phyloP scores from a whole-genome alignment of 352 stramenopile genomes.

The Nothophytophthora sp. region DNA sequence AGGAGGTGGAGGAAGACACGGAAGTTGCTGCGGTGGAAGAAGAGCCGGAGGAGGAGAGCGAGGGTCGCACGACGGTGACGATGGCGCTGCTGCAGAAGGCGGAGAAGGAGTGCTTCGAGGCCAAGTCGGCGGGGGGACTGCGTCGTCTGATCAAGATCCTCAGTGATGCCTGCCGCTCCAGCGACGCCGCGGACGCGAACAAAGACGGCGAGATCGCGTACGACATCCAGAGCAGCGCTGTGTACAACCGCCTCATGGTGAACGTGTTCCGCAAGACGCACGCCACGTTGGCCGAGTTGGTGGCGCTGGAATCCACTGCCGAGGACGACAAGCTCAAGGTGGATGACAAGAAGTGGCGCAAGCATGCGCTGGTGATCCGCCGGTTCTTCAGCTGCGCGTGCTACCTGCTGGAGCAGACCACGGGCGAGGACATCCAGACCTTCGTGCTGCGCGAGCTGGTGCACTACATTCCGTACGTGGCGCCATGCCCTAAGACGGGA shows the following conservation, averaged over 20 bases:
- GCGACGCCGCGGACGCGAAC: slow-evolving; percentile 76
- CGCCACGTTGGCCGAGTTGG: slow-evolving; percentile 83
- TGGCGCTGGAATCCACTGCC: slow-evolving; percentile 45
- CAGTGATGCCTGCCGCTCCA: slow-evolving; percentile 93
- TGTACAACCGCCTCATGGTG: slow-evolving; percentile 97
- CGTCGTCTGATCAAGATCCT: slow-evolving; percentile 94
- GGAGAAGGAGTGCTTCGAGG: slow-evolving; percentile 91
- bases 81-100: slow-evolving; percentile 74
- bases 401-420: slow-evolving; percentile 92
- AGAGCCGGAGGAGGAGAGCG: slow-evolving; percentile 22
- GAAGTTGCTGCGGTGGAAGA: slow-evolving; percentile 14
- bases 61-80: slow-evolving; percentile 71
- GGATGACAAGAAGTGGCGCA: slow-evolving; percentile 83
- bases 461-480: slow-evolving; percentile 74
- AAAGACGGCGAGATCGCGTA: slow-evolving; percentile 85
- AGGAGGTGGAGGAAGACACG: slow-evolving; percentile 16
- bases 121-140: slow-evolving; percentile 86
- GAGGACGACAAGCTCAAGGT: slow-evolving; percentile 45
- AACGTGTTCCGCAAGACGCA: slow-evolving; percentile 90
- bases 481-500: slow-evolving; percentile 68
- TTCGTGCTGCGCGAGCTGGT: slow-evolving; percentile 85
- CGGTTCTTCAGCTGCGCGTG: slow-evolving; percentile 93
- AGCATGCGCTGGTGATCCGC: slow-evolving; percentile 80
- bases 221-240: slow-evolving; percentile 91
- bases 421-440: slow-evolving; percentile 70